Percentiles rank a stretch among this genome's conserved stretches.
Conservation (phyloP, 352 stramenopile genomes). For the Salisapilia sapeloensis region DNA sequence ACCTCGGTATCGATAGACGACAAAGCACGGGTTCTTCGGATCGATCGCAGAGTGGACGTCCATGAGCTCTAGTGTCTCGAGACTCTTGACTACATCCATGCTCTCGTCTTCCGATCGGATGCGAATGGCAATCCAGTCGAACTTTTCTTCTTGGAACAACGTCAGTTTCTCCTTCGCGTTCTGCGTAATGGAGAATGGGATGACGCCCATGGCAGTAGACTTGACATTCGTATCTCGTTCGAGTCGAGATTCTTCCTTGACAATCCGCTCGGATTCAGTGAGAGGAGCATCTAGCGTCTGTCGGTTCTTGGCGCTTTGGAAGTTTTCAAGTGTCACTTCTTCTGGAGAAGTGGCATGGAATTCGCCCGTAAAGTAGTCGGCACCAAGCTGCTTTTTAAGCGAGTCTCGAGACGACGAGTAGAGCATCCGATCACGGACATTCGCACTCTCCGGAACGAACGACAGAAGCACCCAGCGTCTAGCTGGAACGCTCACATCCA, state of each 20-base stretch:
- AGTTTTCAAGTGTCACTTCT: slow-evolving; percentile 68
- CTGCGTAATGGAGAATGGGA: slow-evolving; percentile 73
- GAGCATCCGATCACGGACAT: slow-evolving; percentile 82
- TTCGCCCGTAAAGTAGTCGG: slow-evolving; percentile 84
- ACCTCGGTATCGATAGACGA: slow-evolving; percentile 51
- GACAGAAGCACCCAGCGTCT: slow-evolving; percentile 65
- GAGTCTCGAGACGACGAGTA: slow-evolving; percentile 84
- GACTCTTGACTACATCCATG: slow-evolving; percentile 62
- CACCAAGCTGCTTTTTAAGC: slow-evolving; percentile 79
- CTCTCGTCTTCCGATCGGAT: slow-evolving; percentile 33
- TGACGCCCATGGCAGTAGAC: slow-evolving; percentile 78
- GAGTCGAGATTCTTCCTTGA: slow-evolving; percentile 63
- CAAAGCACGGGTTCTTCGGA: slow-evolving; percentile 52
- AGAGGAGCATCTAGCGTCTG: slow-evolving; percentile 61
- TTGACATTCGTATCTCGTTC: slow-evolving; percentile 76
- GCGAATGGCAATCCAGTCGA: slow-evolving; percentile 78
- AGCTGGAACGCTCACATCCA: slow-evolving; percentile 48
- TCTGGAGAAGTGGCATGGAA: slow-evolving; percentile 64
- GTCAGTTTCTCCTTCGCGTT: slow-evolving; percentile 67
- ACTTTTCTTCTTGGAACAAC: slow-evolving; percentile 60
- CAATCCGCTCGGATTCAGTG: slow-evolving; percentile 66
- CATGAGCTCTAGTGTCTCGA: slow-evolving; percentile 50
- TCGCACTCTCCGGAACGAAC: slow-evolving; percentile 60
- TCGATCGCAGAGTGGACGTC: slow-evolving; percentile 42
- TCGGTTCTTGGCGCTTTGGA: slow-evolving; percentile 48